These are phyloP conservation scores for Colletotrichum falcatum DNA, from an alignment of 2,329 filamentous ascomycete species.

Conservation along the genomic window DNA sequence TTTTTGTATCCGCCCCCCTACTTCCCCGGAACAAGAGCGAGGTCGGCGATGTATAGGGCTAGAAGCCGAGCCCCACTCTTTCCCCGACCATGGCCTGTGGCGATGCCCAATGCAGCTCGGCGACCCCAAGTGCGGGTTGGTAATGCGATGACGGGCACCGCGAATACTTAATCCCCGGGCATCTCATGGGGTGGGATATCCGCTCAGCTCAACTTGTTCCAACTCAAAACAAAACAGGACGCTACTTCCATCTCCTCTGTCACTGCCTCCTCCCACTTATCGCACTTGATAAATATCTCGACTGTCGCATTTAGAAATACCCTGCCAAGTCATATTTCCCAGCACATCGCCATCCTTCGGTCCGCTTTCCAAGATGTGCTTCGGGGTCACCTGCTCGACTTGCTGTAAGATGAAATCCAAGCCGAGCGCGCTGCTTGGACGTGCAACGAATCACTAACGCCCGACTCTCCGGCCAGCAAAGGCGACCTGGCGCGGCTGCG, in stretches of 20 bases:
- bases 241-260: not conserved
- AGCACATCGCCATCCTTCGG: not conserved
- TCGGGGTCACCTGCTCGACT: slow-evolving; percentile 54
- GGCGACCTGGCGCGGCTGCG: slow-evolving; percentile 63
- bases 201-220: not conserved
- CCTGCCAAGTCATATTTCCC: not conserved
- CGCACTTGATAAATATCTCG: not conserved
- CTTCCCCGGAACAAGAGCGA: slow-evolving; percentile 23
- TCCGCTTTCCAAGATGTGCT: slow-evolving; percentile 52
- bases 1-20: not conserved
- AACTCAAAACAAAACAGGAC: not conserved
- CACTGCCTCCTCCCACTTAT: not conserved
- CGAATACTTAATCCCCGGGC: slow-evolving; percentile 35
- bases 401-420: slow-evolving; percentile 52
- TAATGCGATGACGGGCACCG: slow-evolving; percentile 28
- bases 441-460: not conserved
- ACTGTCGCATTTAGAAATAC: not conserved
- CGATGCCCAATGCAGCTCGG: slow-evolving; percentile 38
- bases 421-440: not conserved
- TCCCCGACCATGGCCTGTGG: slow-evolving; percentile 13
- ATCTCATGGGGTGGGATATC: not conserved
- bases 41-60: slow-evolving; percentile 32
- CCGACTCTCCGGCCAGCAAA: slow-evolving; percentile 52
- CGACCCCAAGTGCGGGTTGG: slow-evolving; percentile 19
- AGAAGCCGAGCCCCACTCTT: slow-evolving; percentile 23